These are phyloP conservation scores for Nakazawaea holstii DNA, from an alignment of 805 yeast species.

Conservation along the genomic window DNA sequence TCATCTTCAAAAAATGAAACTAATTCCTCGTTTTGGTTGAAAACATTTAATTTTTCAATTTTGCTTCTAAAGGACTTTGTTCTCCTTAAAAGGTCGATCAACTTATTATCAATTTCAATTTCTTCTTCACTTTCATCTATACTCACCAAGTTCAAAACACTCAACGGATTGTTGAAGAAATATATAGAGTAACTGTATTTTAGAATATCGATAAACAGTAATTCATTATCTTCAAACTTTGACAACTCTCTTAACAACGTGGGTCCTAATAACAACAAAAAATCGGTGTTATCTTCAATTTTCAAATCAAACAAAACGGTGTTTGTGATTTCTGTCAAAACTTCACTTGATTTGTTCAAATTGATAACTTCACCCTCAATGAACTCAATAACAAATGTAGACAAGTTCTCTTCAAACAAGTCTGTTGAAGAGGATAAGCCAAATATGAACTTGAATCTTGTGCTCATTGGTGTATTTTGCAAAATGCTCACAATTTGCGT, in stretches of 20 bases:
- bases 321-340: slow-evolving; percentile 26
- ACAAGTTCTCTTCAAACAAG: slow-evolving; percentile 28
- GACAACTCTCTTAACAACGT: slow-evolving; percentile 37
- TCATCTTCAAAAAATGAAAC: not conserved
- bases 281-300: slow-evolving; percentile 2
- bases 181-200: slow-evolving; percentile 10
- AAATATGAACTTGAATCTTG: slow-evolving; percentile 19
- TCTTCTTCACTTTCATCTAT: not conserved
- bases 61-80: slow-evolving; percentile 2
- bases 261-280: slow-evolving; percentile 26
- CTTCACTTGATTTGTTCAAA: slow-evolving; percentile 25
- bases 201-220: slow-evolving; percentile 6
- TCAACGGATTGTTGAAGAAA: slow-evolving; percentile 10
- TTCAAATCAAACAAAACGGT: slow-evolving; percentile 22
- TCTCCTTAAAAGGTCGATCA: slow-evolving; percentile 1
- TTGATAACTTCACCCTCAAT: slow-evolving; percentile 21
- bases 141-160: slow-evolving; percentile 5
- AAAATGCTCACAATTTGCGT: slow-evolving; percentile 15
- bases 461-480: not conserved
- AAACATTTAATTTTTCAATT: not conserved
- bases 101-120: slow-evolving; percentile 1
- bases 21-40: not conserved
- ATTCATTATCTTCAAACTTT: slow-evolving; percentile 28
- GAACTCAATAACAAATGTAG: slow-evolving; percentile 18
- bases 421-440: slow-evolving; percentile 29